A percentile compares a stretch with the other conserved stretches of the same genome.
Evolutionary conservation across 441 rosid species (phyloP).

Genomic region (Viola pubescens): DNA sequence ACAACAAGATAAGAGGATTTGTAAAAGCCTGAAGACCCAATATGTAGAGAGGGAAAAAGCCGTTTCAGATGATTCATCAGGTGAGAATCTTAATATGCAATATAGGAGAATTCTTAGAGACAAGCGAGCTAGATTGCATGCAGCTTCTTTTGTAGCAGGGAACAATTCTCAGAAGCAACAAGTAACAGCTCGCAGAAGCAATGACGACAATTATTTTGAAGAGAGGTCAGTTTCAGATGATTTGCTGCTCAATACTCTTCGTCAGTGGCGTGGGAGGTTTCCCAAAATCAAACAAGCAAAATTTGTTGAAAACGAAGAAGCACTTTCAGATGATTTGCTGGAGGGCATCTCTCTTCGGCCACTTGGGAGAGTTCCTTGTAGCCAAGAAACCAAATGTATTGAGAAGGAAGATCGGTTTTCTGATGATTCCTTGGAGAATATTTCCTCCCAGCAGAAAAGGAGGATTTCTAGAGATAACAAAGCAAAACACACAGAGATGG

Average conservation of each 20-base stretch:
- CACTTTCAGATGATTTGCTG: constrained; percentile 32
- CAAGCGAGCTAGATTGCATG: constrained; percentile 35
- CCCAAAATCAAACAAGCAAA: constrained; percentile 22
- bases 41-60: constrained; percentile 31
- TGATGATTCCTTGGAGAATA: constrained; percentile 34
- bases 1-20: constrained; percentile 15
- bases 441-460: constrained; percentile 17
- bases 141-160: constrained; percentile 37
- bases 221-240: constrained; percentile 40
- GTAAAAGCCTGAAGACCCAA: constrained; percentile 17
- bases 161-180: constrained; percentile 34
- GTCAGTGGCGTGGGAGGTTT: constrained; percentile 22
- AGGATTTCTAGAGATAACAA: constrained; percentile 16
- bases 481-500: constrained; percentile 29
- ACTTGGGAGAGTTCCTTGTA: constrained; percentile 24
- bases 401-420: constrained; percentile 33
- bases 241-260: constrained; percentile 30
- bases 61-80: constrained; percentile 57
- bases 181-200: constrained; percentile 25
- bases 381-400: constrained; percentile 28
- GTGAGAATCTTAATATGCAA: constrained; percentile 30
- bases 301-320: constrained; percentile 31
- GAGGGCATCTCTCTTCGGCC: constrained; percentile 23
- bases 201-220: constrained; percentile 36
- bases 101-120: constrained; percentile 34